Percentiles rank a stretch among this genome's conserved stretches.
Conservation (phyloP, 768 basidiomycete species). For the Suillus tomentosus region DNA sequence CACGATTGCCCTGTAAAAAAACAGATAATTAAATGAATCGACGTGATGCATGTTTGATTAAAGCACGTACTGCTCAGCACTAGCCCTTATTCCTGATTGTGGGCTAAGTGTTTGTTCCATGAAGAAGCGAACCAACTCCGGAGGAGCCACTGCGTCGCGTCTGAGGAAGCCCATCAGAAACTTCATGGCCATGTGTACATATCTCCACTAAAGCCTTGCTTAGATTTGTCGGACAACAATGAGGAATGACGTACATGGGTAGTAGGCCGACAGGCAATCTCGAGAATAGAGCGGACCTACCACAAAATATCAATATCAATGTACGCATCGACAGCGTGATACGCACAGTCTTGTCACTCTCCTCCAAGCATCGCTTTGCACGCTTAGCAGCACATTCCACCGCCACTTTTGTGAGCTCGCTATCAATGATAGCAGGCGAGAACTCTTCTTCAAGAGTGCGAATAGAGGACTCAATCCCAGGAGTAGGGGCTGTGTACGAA, state of each 20-base stretch:
- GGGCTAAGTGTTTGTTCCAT: constrained; percentile 67
- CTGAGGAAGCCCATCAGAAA: constrained; percentile 64
- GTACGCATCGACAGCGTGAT: constrained; percentile 2
- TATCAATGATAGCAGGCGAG: constrained; percentile 43
- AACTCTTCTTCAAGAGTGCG: constrained; percentile 54
- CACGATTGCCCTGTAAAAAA: constrained; percentile 55
- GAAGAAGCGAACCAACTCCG: constrained; percentile 63
- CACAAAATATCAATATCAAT: constrained; percentile 11
- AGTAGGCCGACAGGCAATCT: constrained; percentile 57
- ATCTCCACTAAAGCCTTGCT: constrained; percentile 65
- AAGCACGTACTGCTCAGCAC: constrained; percentile 58
- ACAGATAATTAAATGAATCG: neutral
- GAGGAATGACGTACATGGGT: constrained; percentile 64
- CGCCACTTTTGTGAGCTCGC: constrained; percentile 45
- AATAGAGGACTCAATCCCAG: constrained; percentile 50
- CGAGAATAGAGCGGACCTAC: constrained; percentile 62
- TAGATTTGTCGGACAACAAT: constrained; percentile 12
- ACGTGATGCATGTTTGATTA: neutral
- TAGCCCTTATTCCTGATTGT: constrained; percentile 66
- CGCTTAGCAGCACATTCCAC: constrained; percentile 44
- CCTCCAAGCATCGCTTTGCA: constrained; percentile 43
- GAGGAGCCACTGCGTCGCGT: constrained; percentile 56
- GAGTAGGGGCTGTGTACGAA: constrained; percentile 52
- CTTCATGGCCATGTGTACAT: constrained; percentile 68
- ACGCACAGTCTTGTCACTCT: constrained; percentile 53